These are phyloP conservation scores for Cicer chorassanicum DNA, from an alignment of 306 rosid species.

Conservation along the genomic window DNA sequence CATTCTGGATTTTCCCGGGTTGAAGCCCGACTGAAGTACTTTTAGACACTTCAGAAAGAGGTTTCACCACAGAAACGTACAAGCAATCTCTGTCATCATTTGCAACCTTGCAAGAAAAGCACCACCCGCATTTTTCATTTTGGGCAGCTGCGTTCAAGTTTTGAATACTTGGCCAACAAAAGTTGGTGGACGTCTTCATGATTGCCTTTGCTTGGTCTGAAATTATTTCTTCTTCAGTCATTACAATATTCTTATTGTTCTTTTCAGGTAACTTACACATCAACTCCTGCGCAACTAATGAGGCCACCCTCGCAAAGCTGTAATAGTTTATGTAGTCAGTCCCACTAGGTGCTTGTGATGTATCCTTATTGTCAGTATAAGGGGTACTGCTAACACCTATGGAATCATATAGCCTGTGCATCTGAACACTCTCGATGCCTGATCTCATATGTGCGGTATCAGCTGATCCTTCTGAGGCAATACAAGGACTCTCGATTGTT, in stretches of 20 bases:
- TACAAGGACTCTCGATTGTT: conserved; percentile 56
- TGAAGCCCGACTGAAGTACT: conserved; percentile 57
- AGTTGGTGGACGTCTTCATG: conserved; percentile 67
- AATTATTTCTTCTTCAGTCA: conserved; percentile 76
- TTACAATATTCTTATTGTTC: conserved; percentile 51
- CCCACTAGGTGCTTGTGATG: conserved; percentile 45
- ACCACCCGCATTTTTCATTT: conserved; percentile 95
- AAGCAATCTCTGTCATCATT: conserved; percentile 81
- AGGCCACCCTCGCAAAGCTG: conserved; percentile 76
- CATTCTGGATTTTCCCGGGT: conserved; percentile 51
- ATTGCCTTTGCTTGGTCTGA: conserved; percentile 75
- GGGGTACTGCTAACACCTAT: conserved; percentile 47
- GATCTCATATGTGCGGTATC: conserved; percentile 54
- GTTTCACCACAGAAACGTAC: conserved; percentile 58
- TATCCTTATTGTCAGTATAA: conserved; percentile 43
- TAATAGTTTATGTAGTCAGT: conserved; percentile 69
- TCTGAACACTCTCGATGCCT: conserved; percentile 47
- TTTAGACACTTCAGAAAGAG: conserved; percentile 56
- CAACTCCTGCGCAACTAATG: conserved; percentile 71
- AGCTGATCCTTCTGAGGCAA: conserved; percentile 65
- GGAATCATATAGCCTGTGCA: conserved; percentile 44
- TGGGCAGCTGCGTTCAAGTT: conserved; percentile 52
- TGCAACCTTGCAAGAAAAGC: conserved; percentile 74
- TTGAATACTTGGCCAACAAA: conserved; percentile 71
- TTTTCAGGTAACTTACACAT: conserved; percentile 62